These are phyloP conservation scores for Podaxis mareebaensis DNA, from an alignment of 768 basidiomycete species.

Conservation along the genomic window DNA sequence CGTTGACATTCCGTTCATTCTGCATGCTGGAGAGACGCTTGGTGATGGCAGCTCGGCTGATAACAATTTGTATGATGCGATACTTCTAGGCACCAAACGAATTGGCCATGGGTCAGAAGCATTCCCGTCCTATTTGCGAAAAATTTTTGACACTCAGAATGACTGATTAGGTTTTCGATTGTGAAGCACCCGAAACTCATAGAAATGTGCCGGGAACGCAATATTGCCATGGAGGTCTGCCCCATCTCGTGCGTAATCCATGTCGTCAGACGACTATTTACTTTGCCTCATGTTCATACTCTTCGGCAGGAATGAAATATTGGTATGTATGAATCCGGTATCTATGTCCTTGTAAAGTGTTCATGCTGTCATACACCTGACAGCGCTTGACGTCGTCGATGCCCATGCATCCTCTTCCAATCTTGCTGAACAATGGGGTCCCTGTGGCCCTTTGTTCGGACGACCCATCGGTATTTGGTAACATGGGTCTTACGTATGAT, in stretches of 20 bases:
- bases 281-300: slow-evolving; percentile 1
- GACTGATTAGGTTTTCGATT: slow-evolving; percentile 57
- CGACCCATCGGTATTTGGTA: slow-evolving; percentile 77
- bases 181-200: slow-evolving; percentile 24
- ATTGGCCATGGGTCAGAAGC: slow-evolving; percentile 73
- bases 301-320: slow-evolving; percentile 62
- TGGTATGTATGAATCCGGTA: slow-evolving; percentile 40
- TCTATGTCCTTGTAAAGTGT: not conserved
- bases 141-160: not conserved
- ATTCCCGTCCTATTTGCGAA: not conserved
- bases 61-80: slow-evolving; percentile 75
- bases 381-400: slow-evolving; percentile 78
- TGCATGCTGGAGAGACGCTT: slow-evolving; percentile 81
- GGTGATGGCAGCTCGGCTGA: slow-evolving; percentile 75
- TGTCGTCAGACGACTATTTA: slow-evolving; percentile 6
- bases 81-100: slow-evolving; percentile 74
- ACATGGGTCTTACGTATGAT: slow-evolving; percentile 77
- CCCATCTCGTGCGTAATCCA: slow-evolving; percentile 58
- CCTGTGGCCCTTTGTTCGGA: slow-evolving; percentile 73
- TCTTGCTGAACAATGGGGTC: slow-evolving; percentile 71
- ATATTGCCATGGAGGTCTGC: not conserved
- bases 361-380: slow-evolving; percentile 7
- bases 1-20: slow-evolving; percentile 72
- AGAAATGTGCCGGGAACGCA: not conserved
- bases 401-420: slow-evolving; percentile 76